phyloP scores from a whole-genome alignment of 371 early-diverging fungal genomes.

The Rhizomucor pusillus region DNA sequence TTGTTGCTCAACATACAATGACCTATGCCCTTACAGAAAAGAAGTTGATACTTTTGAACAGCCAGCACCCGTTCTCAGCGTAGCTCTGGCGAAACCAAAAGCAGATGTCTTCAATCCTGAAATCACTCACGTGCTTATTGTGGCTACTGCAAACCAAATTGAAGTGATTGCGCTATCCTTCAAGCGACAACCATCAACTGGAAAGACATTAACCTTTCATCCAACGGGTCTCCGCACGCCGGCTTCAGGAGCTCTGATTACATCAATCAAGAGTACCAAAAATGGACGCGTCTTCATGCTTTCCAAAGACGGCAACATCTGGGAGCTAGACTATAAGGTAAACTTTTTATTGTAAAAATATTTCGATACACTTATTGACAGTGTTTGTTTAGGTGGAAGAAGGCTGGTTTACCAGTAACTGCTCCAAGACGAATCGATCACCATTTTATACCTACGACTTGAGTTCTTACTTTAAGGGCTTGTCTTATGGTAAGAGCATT shows the following conservation, averaged over 20 bases:
- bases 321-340: slow-evolving; percentile 87
- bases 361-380: not conserved
- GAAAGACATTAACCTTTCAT: slow-evolving; percentile 49
- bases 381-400: slow-evolving; percentile 52
- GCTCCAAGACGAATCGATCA: slow-evolving; percentile 56
- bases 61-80: slow-evolving; percentile 80
- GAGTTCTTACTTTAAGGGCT: slow-evolving; percentile 10
- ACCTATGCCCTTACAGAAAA: slow-evolving; percentile 15
- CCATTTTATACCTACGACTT: not conserved
- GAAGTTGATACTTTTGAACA: slow-evolving; percentile 74
- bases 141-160: slow-evolving; percentile 85
- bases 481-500: slow-evolving; percentile 5
- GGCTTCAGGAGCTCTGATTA: slow-evolving; percentile 76
- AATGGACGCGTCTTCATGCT: slow-evolving; percentile 87
- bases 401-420: slow-evolving; percentile 80
- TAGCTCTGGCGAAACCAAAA: slow-evolving; percentile 75
- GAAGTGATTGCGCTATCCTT: slow-evolving; percentile 71
- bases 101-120: slow-evolving; percentile 75
- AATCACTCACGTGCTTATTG: slow-evolving; percentile 78
- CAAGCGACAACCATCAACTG: slow-evolving; percentile 12
- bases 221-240: slow-evolving; percentile 74
- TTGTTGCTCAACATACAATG: not conserved
- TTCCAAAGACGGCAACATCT: slow-evolving; percentile 83
- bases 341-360: not conserved
- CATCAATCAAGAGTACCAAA: slow-evolving; percentile 69